Evolutionary conservation across 1,284 basidiomycete genomes (phyloP).

Genomic region (Moniliella sp.): DNA sequence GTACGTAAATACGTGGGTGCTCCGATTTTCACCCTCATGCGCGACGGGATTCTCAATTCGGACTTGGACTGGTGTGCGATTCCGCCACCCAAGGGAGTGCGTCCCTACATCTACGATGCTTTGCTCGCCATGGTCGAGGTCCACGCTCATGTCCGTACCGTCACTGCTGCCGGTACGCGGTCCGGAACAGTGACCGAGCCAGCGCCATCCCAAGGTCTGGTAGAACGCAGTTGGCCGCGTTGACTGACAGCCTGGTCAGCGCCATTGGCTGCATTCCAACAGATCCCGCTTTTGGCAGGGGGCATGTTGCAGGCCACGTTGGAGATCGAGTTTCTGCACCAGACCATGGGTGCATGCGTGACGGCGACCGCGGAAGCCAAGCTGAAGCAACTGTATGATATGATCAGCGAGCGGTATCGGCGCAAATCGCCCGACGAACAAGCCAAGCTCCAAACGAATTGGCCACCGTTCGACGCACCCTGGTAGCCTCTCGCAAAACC

Average conservation of each 20-base stretch:
- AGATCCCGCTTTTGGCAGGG: slow-evolving; percentile 75
- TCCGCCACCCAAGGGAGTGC: slow-evolving; percentile 58
- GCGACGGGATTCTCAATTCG: slow-evolving; percentile 55
- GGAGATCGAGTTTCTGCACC: slow-evolving; percentile 96
- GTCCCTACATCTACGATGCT: slow-evolving; percentile 75
- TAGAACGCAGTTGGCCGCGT: slow-evolving; percentile 56
- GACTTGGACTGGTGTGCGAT: slow-evolving; percentile 78
- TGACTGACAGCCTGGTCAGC: slow-evolving; percentile 61
- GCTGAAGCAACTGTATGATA: slow-evolving; percentile 73
- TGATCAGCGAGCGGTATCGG: slow-evolving; percentile 67
- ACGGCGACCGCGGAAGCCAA: slow-evolving; percentile 56
- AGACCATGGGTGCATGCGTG: slow-evolving; percentile 70
- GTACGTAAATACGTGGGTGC: slow-evolving; percentile 58
- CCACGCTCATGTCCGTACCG: slow-evolving; percentile 66
- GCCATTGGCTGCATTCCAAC: slow-evolving; percentile 63
- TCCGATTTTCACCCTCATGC: slow-evolving; percentile 51
- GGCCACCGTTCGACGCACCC: slow-evolving; percentile 68
- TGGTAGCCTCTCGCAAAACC: slow-evolving; percentile 62
- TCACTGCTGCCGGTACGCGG: no score
- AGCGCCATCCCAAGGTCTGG: slow-evolving; percentile 52
- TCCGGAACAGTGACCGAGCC: no score
- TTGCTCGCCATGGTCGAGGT: slow-evolving; percentile 70
- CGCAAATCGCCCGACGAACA: slow-evolving; percentile 40
- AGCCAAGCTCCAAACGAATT: slow-evolving; percentile 41
- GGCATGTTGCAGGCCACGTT: slow-evolving; percentile 93